Conservation (phyloP, 1,139 yeast genomes). For the Petasospora rhodanensis region DNA sequence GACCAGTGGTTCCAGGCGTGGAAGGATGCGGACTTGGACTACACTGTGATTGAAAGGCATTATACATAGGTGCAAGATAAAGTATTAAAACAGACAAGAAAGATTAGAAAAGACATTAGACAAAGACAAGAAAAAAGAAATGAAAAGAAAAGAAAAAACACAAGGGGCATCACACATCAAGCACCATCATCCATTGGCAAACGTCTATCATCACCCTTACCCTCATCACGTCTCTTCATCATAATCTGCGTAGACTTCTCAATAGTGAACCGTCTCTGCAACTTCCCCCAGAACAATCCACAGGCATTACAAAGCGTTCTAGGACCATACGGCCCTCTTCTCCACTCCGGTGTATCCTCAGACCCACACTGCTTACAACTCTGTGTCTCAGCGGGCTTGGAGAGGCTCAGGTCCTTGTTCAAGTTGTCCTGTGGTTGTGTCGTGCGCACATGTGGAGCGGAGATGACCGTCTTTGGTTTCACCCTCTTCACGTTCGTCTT, state of each 20-base stretch:
- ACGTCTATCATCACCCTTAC: conserved; percentile 25
- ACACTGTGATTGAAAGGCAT: conserved; percentile 7
- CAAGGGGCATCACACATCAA: background rate
- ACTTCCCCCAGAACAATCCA: conserved; percentile 70
- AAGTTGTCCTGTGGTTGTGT: conserved; percentile 7
- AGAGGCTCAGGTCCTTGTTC: conserved; percentile 19
- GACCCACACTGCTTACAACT: conserved; percentile 60
- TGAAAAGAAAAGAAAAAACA: background rate
- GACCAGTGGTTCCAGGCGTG: conserved; percentile 42
- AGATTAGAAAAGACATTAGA: background rate
- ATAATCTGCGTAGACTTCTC: conserved; percentile 25
- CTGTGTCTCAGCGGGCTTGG: conserved; percentile 9
- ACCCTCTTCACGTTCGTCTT: too few species aligned
- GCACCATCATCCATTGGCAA: conserved; percentile 14
- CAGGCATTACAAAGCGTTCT: conserved; percentile 78
- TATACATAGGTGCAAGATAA: too few species aligned
- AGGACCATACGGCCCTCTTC: conserved; percentile 75
- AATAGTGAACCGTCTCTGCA: conserved; percentile 54
- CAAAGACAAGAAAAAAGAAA: background rate
- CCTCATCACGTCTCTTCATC: conserved; percentile 21
- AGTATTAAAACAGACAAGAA: too few species aligned
- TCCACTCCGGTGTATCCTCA: conserved; percentile 78
- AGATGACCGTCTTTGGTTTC: too few species aligned
- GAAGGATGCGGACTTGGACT: conserved; percentile 26
- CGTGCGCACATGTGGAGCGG: conserved; percentile 4